Percentiles rank a stretch among this genome's conserved stretches.
phyloP scores from a whole-genome alignment of 2,329 filamentous ascomycete genomes.

The Exophiala sp. region DNA sequence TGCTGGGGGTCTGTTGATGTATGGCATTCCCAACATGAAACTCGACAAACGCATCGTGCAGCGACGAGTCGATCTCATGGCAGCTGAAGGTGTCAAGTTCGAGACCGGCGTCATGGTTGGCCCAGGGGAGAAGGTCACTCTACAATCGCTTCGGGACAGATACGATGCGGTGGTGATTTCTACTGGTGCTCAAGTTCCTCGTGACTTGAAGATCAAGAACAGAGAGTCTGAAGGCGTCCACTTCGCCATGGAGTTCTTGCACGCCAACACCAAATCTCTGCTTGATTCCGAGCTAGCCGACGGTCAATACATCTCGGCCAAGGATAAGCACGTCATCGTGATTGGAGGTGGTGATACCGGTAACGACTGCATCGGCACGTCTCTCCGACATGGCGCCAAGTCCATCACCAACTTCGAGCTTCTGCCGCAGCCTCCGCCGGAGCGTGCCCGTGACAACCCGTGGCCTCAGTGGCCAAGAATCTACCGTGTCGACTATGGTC shows the following conservation, averaged over 20 bases:
- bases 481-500: slow-evolving; percentile 97
- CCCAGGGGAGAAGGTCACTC: slow-evolving; percentile 60
- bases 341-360: slow-evolving; percentile 97
- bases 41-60: slow-evolving; percentile 96
- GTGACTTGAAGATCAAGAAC: slow-evolving; percentile 84
- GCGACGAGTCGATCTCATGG: slow-evolving; percentile 92
- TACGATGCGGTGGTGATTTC: slow-evolving; percentile 85
- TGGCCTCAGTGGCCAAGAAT: slow-evolving; percentile 98
- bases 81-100: slow-evolving; percentile 77
- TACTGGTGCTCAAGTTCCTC: slow-evolving; percentile 86
- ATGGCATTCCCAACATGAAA: slow-evolving; percentile 99
- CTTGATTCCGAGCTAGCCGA: slow-evolving; percentile 85
- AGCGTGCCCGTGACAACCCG: slow-evolving; percentile 89
- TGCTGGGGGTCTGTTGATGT: slow-evolving; percentile 88
- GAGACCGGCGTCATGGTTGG: slow-evolving; percentile 72
- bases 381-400: slow-evolving; percentile 89
- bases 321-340: slow-evolving; percentile 91
- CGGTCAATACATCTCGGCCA: slow-evolving; percentile 83
- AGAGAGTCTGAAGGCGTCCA: slow-evolving; percentile 86
- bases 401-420: slow-evolving; percentile 96
- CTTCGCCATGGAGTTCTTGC: slow-evolving; percentile 95
- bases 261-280: slow-evolving; percentile 95
- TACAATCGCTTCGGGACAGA: slow-evolving; percentile 65
- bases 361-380: slow-evolving; percentile 97
- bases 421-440: slow-evolving; percentile 80